Evolutionary conservation across 495 filamentous ascomycete genomes (phyloP).

Genomic region (Lepraria neglecta): DNA sequence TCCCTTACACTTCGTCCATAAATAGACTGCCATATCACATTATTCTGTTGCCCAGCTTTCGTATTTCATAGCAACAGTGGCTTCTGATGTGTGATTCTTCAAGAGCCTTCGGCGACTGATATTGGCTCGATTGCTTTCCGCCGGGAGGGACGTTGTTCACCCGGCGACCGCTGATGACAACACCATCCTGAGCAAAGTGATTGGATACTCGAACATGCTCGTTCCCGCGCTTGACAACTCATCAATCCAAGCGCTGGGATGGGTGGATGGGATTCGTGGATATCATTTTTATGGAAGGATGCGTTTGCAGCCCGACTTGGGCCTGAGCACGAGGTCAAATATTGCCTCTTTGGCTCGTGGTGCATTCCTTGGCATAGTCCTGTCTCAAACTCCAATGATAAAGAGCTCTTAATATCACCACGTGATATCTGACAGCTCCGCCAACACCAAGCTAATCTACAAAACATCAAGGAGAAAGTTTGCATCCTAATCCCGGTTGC

Average conservation of each 20-base stretch:
- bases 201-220: slow-evolving; percentile 7
- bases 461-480: neutral
- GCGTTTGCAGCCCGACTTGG: neutral
- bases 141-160: slow-evolving; percentile 12
- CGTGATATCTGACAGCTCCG: neutral
- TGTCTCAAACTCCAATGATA: neutral
- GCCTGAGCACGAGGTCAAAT: slow-evolving; percentile 5
- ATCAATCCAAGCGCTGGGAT: slow-evolving; percentile 16
- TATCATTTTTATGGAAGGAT: neutral
- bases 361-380: neutral
- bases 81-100: neutral
- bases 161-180: slow-evolving; percentile 14
- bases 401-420: neutral
- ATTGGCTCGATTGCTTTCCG: slow-evolving; percentile 11
- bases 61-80: too few relatives aligned
- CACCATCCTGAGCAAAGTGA: neutral
- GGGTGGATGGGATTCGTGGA: slow-evolving; percentile 7
- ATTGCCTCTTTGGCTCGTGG: neutral
- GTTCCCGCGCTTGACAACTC: slow-evolving; percentile 25
- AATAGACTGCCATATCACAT: neutral
- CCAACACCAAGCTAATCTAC: slow-evolving; percentile 16
- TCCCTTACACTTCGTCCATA: neutral
- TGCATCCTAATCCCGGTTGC: neutral
- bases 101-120: neutral
- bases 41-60: too few relatives aligned